phyloP scores from a whole-genome alignment of 805 yeast genomes.

The Hanseniaspora occidentalis region DNA sequence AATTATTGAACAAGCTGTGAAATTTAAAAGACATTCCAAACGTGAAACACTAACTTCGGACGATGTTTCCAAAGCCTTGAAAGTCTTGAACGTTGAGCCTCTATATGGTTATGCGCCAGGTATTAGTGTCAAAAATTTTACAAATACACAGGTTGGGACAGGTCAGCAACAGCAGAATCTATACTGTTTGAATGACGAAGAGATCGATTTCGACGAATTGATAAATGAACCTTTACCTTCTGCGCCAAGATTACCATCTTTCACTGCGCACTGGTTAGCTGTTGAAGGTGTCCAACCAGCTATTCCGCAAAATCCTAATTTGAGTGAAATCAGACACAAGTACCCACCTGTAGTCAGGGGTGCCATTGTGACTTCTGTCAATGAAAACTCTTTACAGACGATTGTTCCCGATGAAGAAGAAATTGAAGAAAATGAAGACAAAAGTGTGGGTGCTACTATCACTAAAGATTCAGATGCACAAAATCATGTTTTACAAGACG shows the following conservation, averaged over 20 bases:
- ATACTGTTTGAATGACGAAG: constrained; percentile 85
- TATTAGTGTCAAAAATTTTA: constrained; percentile 69
- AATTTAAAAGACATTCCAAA: constrained; percentile 91
- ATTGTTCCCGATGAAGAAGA: constrained; percentile 6
- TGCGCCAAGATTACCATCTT: constrained; percentile 84
- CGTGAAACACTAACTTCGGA: constrained; percentile 67
- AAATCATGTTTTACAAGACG: too few relatives aligned
- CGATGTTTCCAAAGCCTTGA: constrained; percentile 72
- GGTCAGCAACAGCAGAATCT: constrained; percentile 45
- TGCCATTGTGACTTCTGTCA: constrained; percentile 56
- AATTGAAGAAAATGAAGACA: constrained; percentile 4
- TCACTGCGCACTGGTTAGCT: constrained; percentile 95
- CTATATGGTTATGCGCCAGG: constrained; percentile 78
- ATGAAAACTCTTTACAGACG: constrained; percentile 29
- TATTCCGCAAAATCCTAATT: constrained; percentile 86
- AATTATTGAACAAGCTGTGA: constrained; percentile 87
- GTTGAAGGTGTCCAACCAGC: constrained; percentile 98
- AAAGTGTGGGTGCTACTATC: constrained; percentile 6
- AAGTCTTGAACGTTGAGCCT: constrained; percentile 85
- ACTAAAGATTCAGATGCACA: constrained; percentile 15
- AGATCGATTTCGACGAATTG: constrained; percentile 84
- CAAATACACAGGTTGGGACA: constrained; percentile 56
- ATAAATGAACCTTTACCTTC: constrained; percentile 91
- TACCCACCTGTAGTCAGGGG: constrained; percentile 75
- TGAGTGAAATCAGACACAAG: constrained; percentile 56